Conservation (phyloP, 192 early-diverging fungal species). For the Obelidium mucronatum region DNA sequence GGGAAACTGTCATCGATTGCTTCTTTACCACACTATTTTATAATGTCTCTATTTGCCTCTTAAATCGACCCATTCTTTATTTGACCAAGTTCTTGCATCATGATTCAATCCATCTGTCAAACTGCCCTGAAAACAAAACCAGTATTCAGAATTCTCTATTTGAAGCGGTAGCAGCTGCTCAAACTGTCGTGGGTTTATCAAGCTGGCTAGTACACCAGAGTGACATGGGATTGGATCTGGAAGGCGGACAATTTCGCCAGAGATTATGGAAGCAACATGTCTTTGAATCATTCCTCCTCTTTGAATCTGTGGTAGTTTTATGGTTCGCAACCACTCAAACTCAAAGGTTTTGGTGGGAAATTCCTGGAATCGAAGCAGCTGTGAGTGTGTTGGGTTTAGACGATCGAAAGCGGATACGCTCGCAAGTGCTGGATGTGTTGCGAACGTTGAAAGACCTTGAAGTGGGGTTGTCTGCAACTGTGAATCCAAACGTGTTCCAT, state of each 20-base stretch:
- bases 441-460: constrained; percentile 17
- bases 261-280: background rate
- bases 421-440: constrained; percentile 27
- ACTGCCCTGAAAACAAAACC: background rate
- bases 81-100: background rate
- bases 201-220: background rate
- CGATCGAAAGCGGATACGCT: constrained; percentile 3
- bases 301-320: constrained; percentile 23
- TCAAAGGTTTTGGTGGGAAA: background rate
- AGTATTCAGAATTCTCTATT: background rate
- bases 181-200: background rate
- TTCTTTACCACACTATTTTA: background rate
- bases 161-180: background rate
- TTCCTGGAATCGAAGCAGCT: background rate
- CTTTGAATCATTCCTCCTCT: background rate
- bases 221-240: background rate
- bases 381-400: background rate
- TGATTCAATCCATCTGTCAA: background rate
- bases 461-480: background rate
- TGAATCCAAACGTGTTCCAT: background rate
- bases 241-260: background rate
- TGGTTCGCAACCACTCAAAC: constrained; percentile 13
- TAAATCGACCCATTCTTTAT: constrained; percentile 14
- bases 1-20: background rate
- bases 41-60: background rate